Evolutionary conservation across 139 green algal genomes (phyloP).

Genomic region (Pleodorina starrii): DNA sequence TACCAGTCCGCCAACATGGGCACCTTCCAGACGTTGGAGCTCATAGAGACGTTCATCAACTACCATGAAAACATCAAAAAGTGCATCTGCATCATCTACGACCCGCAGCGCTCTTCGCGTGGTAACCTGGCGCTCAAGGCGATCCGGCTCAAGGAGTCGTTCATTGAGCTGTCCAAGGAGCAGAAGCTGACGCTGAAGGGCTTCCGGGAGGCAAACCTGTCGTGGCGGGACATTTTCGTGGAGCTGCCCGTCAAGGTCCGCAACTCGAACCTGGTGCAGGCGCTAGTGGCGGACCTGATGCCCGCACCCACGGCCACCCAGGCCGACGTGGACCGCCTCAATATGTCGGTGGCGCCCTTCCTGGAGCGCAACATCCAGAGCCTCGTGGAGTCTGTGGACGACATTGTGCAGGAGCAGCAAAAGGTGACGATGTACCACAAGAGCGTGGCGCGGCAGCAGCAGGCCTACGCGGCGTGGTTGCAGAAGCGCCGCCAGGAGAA

Average conservation of each 20-base stretch:
- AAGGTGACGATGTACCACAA: constrained; percentile 88
- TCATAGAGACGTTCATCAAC: constrained; percentile 98
- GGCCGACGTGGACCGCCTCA: constrained; percentile 84
- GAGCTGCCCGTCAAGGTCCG: constrained; percentile 92
- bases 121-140: constrained; percentile 83
- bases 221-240: constrained; percentile 95
- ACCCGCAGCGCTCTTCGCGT: constrained; percentile 75
- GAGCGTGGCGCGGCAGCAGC: constrained; percentile 82
- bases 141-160: constrained; percentile 91
- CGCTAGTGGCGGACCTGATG: constrained; percentile 83
- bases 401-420: constrained; percentile 86
- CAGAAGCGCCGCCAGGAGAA: constrained; percentile 94
- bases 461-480: constrained; percentile 80
- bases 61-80: constrained; percentile 97
- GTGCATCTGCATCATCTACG: constrained; percentile 97
- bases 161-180: constrained; percentile 92
- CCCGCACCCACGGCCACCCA: constrained; percentile 55
- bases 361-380: constrained; percentile 93
- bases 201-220: constrained; percentile 76
- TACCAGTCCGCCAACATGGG: constrained; percentile 91
- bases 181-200: constrained; percentile 77
- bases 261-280: constrained; percentile 70
- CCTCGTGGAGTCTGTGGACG: constrained; percentile 95
- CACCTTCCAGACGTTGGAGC: constrained; percentile 92
- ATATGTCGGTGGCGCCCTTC: constrained; percentile 81